These are phyloP conservation scores for Taiozyma sp. DNA, from an alignment of 1,139 yeast genomes.

Conservation along the genomic window DNA sequence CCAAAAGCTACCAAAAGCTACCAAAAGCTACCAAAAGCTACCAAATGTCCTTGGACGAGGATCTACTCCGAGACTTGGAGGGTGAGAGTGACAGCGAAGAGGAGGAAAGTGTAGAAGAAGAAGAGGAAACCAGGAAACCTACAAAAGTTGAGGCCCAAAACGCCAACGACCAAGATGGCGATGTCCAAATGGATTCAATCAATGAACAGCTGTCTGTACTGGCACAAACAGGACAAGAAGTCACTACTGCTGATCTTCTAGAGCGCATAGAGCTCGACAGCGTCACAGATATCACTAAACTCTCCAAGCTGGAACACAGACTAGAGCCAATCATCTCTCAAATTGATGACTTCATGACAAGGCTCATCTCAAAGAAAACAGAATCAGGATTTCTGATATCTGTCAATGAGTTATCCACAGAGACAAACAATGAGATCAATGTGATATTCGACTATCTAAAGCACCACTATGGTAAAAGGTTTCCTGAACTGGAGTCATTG, in stretches of 20 bases:
- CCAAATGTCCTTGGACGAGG: constrained; percentile 23
- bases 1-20: not conserved
- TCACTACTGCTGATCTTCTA: constrained; percentile 6
- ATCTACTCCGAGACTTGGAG: constrained; percentile 28
- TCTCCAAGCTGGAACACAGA: constrained; percentile 10
- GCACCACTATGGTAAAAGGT: constrained; percentile 51
- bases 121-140: not conserved
- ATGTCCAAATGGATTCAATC: constrained; percentile 6
- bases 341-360: constrained; percentile 11
- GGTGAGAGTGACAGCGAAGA: constrained; percentile 22
- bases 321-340: constrained; percentile 11
- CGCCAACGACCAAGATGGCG: constrained; percentile 8
- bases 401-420: constrained; percentile 51
- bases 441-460: constrained; percentile 46
- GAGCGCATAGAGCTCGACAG: constrained; percentile 6
- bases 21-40: too few species aligned
- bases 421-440: constrained; percentile 51
- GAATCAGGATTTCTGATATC: constrained; percentile 47
- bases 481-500: constrained; percentile 66
- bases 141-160: not conserved
- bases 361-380: constrained; percentile 15
- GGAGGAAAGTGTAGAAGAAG: constrained; percentile 2
- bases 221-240: constrained; percentile 3
- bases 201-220: constrained; percentile 1
- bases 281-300: constrained; percentile 10